A percentile compares a stretch with the other conserved stretches of the same genome.
Evolutionary conservation across 495 filamentous ascomycete genomes (phyloP).

Genomic region (Penicillium mononematosum): DNA sequence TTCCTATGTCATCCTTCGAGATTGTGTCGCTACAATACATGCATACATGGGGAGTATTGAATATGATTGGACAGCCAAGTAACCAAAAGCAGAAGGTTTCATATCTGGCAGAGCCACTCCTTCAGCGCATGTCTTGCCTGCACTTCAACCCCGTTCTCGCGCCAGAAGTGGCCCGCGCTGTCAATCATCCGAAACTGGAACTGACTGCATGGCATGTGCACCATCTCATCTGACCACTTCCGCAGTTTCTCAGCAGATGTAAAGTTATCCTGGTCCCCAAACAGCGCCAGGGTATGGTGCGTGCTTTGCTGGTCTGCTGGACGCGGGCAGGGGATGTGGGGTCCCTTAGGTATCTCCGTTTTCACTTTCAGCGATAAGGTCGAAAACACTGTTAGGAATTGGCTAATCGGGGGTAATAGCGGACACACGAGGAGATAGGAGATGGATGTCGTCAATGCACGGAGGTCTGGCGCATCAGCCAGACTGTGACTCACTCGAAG

Average conservation of each 20-base stretch:
- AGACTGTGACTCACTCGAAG: conserved; percentile 8
- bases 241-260: conserved; percentile 65
- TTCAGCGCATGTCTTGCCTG: conserved; percentile 49
- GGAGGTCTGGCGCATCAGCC: conserved; percentile 7
- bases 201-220: conserved; percentile 31
- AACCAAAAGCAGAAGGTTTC: neutral
- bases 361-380: conserved; percentile 34
- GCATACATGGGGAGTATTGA: neutral
- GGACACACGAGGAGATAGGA: conserved; percentile 83
- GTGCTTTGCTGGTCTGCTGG: conserved; percentile 53
- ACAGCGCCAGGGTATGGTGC: conserved; percentile 68
- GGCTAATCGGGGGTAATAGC: conserved; percentile 61
- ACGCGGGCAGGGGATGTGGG: conserved; percentile 36
- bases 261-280: conserved; percentile 73
- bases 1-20: neutral
- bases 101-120: conserved; percentile 41
- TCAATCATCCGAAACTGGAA: conserved; percentile 59
- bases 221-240: conserved; percentile 65
- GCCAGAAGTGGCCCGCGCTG: conserved; percentile 83
- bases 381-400: conserved; percentile 56
- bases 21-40: neutral
- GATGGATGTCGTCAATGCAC: conserved; percentile 32
- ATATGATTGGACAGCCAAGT: neutral
- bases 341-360: conserved; percentile 22
- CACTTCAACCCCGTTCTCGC: conserved; percentile 58